A percentile compares a stretch with the other conserved stretches of the same genome.
Conservation (phyloP, 2,329 filamentous ascomycete species). For the Esteya vermicola region DNA sequence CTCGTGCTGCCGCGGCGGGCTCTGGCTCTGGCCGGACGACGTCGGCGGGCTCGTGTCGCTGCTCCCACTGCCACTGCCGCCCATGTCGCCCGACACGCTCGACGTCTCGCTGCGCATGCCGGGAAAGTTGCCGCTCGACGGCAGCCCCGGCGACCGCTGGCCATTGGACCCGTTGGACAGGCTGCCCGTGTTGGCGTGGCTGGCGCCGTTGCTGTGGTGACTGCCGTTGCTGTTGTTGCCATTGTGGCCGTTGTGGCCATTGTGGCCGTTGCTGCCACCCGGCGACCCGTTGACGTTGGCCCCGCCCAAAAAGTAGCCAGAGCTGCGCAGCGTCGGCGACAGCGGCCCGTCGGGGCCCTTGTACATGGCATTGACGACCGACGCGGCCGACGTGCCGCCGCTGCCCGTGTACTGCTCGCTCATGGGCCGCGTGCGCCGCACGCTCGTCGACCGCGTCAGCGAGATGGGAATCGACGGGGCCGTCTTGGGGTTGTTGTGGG, state of each 20-base stretch:
- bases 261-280: neutral
- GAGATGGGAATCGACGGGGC: slow-evolving; percentile 63
- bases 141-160: slow-evolving; percentile 30
- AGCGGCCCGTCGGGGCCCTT: slow-evolving; percentile 51
- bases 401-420: slow-evolving; percentile 45
- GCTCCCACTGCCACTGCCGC: slow-evolving; percentile 10
- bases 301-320: slow-evolving; percentile 41
- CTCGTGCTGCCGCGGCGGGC: slow-evolving; percentile 39
- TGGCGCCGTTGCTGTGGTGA: slow-evolving; percentile 24
- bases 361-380: slow-evolving; percentile 82
- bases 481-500: slow-evolving; percentile 52
- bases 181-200: slow-evolving; percentile 25
- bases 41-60: slow-evolving; percentile 31
- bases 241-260: no score
- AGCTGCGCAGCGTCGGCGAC: slow-evolving; percentile 45
- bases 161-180: slow-evolving; percentile 15
- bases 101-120: slow-evolving; percentile 54
- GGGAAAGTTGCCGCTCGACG: slow-evolving; percentile 47
- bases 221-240: no score
- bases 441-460: slow-evolving; percentile 37
- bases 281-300: neutral
- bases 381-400: slow-evolving; percentile 32
- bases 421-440: slow-evolving; percentile 39
- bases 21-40: slow-evolving; percentile 21
- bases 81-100: slow-evolving; percentile 50